Evolutionary conservation across 2,329 filamentous ascomycete genomes (phyloP), one percentile per base, ranked within the genome.

Genomic region (Nothopassalora personata): DNA sequence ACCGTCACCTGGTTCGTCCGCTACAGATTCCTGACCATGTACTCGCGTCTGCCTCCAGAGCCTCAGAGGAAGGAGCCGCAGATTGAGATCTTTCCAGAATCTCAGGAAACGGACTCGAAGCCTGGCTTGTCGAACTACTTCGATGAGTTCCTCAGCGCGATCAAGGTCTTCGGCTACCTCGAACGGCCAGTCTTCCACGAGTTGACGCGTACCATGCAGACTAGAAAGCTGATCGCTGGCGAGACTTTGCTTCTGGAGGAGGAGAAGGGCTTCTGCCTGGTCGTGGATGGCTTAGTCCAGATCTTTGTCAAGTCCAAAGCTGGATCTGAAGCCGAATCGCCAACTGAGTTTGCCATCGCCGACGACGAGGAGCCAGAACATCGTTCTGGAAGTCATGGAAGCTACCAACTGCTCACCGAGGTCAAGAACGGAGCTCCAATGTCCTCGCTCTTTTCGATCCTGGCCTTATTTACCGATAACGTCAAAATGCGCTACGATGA

Each of bases 111-210:
- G 53, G 91, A 92, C 63, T 86, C 86, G 31, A 99, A 99, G 74
- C 87, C 91, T 0, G 94, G 93, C 0, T 80, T 99, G 48, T 86
- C 91, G n/a, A 99, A 92, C 72, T 99, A 99, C 68, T 81, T 99
- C 28, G 94, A 99, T 75, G 95, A 99, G 73, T 99, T 99, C 68
- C 79, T 99, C 23, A 97, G 92, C 72, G 94, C 95, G 31, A 99
- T 99, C 78, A 99, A 97, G 75, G 94, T 99, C 59, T 99, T 99
- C 76, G 94, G 94, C 8, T 99, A 97, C 71, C 80, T 99, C 47
- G 94, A 99, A 73, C 86, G 94, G 28, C 91, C 94, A 0, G 94
- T 99, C 46, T 99, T 99, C 70, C 95, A 99, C 71, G 94, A 99
- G 75, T 83, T 99, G 67, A 99, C 94, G 0, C 83, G 94, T 60